Evolutionary conservation across 78 protist genomes (phyloP), one percentile per base, ranked within the genome.

Genomic region (Cyanophora paradoxa): DNA sequence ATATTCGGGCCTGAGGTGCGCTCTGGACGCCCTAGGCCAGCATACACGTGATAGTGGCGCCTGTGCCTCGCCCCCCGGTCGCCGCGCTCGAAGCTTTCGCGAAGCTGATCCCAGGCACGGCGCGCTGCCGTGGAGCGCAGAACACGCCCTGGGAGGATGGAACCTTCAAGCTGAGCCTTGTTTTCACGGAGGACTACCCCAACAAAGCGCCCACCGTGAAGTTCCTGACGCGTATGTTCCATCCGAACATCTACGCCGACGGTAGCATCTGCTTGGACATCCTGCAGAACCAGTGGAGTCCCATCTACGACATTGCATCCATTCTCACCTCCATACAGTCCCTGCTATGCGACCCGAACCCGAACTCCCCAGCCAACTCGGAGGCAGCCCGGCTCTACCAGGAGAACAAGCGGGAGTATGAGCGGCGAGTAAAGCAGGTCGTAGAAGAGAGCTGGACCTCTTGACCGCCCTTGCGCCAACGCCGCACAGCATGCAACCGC

Each of bases 91-190:
- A 44, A 13, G 52, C 52, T 13, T 20, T 41, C 44, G 44, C 44
- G 44, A 10, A 4, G 19, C n/a, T n/a, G n/a, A n/a, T n/a, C n/a
- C n/a, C n/a, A n/a, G n/a, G n/a, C n/a, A n/a, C n/a, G n/a, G n/a
- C n/a, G 8, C 52, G 37, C 33, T 20, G 62, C 0, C 41, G 42
- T 54, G 84, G 93, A 2, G 97, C 98, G 26, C 93, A 94, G 26
- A 98, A 88, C 50, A 94, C 99, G 0, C 90, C 94, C n/a, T 98
- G 98, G 96, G 99, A 98, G 69, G 99, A 94, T 7, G 99, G 96
- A 16, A 92, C 98, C 11, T 98, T 98, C 90, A 87, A 92, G 82
- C 84, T 98, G 72, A 70, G 84, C 2, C 65, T 98, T 68, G 82
- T 77, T 44, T 98, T 98, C 84, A 72, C 95, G 10, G 98, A 96